Percentiles rank a stretch among this genome's conserved stretches.
Evolutionary conservation across 1,139 yeast genomes (phyloP).

Genomic region (Suhomyces panamericanus): DNA sequence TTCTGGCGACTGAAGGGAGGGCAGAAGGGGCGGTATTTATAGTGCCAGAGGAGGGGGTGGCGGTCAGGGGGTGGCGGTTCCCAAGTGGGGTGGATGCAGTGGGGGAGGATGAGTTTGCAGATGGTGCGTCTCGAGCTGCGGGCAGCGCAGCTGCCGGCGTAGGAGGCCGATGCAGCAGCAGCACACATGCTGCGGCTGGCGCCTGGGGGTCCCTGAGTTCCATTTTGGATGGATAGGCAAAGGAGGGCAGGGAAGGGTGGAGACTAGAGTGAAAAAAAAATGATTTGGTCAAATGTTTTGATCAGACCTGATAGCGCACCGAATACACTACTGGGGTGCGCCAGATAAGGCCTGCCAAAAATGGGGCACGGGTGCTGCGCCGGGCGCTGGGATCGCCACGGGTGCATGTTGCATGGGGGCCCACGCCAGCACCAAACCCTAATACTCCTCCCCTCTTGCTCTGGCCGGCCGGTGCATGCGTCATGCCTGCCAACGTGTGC

Average conservation of each 20-base stretch:
- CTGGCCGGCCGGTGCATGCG: not conserved
- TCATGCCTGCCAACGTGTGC: not conserved
- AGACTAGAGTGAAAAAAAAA: constrained; percentile 3
- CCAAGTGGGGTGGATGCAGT: not conserved
- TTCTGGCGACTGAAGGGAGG: constrained; percentile 2
- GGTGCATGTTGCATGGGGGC: not conserved
- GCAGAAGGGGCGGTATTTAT: not conserved
- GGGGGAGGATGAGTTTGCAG: not conserved
- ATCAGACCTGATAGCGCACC: constrained; percentile 2
- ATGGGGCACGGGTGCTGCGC: not conserved
- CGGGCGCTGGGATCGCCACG: not conserved
- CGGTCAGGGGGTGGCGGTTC: not conserved
- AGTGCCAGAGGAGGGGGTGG: not conserved
- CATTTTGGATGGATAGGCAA: constrained; percentile 2
- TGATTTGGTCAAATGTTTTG: constrained; percentile 7
- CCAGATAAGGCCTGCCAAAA: not conserved
- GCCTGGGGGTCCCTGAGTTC: constrained; percentile 5
- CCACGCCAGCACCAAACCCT: not conserved
- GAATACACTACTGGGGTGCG: not conserved
- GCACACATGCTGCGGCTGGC: not conserved
- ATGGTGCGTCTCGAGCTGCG: not conserved
- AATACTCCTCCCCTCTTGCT: not conserved
- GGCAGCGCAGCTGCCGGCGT: not conserved
- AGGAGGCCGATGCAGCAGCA: not conserved
- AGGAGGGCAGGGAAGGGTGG: not conserved